Evolutionary conservation across 257 asterid genomes (phyloP), one percentile per base, ranked within the genome.

Genomic region (Solanum tarijense): DNA sequence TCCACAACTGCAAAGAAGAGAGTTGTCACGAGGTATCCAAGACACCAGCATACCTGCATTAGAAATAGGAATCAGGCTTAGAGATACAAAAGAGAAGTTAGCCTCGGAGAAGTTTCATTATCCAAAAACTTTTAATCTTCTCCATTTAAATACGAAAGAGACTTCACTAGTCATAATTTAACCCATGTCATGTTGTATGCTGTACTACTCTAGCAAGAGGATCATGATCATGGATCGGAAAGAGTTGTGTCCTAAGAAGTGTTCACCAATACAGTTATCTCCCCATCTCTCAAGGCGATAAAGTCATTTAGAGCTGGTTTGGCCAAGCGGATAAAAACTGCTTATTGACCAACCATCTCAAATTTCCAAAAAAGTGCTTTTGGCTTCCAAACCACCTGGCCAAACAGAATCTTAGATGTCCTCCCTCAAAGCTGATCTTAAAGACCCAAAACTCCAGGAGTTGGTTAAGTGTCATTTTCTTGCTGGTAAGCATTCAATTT

Each of bases 1-100:
- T 97, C 99, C 91, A 97, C 99, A 62, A 97, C 99, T 43, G 98
- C 96, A 52, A 97, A 97, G 94, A 97, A 96, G 84, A 97, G 98
- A 11, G 95, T 94, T 2, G 99, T 97, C 2, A 94, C 96, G 32
- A 94, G 86, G 76, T 97, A 97, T 4, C 98, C 98, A 86, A 96
- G 95, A 41, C 93, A 91, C 99, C 99, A 97, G 66, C 98, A 95
- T n/a, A 91, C 98, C 99, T 97, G 95, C 29, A 48, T 29, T 27
- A 58, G 66, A 66, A 29, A 48, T 60, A 46, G 18, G 11, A 31
- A 20, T 29, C 85, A 46, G 11, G 41, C 27, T 27, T 3, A 71
- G 39, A 16, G 79, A 32, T 72, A 32, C 79, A 32, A 38, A 34
- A 73, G 48, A 35, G 27, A 73, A 73, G 48, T 73, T 35, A 1